These are phyloP conservation scores for Aspergillus glaucus DNA, from an alignment of 2,329 filamentous ascomycete species.

Conservation along the genomic window DNA sequence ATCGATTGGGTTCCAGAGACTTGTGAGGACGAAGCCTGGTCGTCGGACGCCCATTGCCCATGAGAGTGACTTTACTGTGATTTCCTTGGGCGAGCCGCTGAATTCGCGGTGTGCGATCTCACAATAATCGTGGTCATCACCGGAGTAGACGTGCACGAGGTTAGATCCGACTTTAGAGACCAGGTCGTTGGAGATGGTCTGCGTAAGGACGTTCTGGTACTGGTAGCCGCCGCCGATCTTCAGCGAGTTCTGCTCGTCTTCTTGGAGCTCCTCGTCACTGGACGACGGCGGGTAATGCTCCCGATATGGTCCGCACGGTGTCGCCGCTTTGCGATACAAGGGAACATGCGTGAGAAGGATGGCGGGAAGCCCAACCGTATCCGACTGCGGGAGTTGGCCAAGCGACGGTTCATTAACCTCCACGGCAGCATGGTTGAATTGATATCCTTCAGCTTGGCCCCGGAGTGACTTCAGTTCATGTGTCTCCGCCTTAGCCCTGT, in stretches of 20 bases:
- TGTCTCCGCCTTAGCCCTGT: constrained; percentile 62
- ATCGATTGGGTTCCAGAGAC: constrained; percentile 87
- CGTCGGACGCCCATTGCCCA: constrained; percentile 93
- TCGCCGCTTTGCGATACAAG: constrained; percentile 72
- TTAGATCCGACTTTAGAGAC: constrained; percentile 69
- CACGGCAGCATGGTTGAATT: constrained; percentile 55
- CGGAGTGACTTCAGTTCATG: constrained; percentile 62
- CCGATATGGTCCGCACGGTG: constrained; percentile 78
- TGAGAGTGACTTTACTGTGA: constrained; percentile 90
- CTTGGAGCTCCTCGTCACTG: constrained; percentile 50
- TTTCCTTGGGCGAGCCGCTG: constrained; percentile 62
- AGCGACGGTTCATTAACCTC: constrained; percentile 46
- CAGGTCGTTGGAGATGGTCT: constrained; percentile 67
- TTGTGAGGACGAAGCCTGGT: constrained; percentile 82
- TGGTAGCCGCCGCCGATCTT: constrained; percentile 76
- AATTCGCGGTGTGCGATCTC: constrained; percentile 72
- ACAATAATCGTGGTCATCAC: constrained; percentile 98
- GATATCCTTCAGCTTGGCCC: constrained; percentile 49
- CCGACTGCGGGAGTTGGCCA: constrained; percentile 12
- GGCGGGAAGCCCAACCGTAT: constrained; percentile 64
- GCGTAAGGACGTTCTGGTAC: constrained; percentile 88
- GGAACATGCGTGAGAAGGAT: constrained; percentile 89
- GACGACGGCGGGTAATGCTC: constrained; percentile 73
- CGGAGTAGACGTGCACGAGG: constrained; percentile 80
- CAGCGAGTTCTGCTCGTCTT: constrained; percentile 71